A percentile compares a stretch with the other conserved stretches of the same genome.
phyloP scores from a whole-genome alignment of 768 basidiomycete genomes.

The Calocybe gangraenosa region DNA sequence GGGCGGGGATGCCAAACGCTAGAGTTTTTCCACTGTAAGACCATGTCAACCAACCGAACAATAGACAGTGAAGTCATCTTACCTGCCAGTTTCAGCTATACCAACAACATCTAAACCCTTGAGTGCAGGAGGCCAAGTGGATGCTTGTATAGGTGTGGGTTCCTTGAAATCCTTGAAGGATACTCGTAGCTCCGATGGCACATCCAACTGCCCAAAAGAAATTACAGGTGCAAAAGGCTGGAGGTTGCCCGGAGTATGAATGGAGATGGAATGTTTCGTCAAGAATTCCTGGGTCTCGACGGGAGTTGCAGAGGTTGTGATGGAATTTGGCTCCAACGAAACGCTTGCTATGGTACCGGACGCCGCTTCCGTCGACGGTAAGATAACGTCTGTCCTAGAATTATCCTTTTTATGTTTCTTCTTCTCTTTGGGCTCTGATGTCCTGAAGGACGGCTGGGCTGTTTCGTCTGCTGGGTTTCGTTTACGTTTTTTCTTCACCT shows the following conservation, averaged over 20 bases:
- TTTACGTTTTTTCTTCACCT: conserved; percentile 40
- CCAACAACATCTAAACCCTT: conserved; percentile 86
- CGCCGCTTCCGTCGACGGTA: too few relatives aligned
- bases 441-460: conserved; percentile 3
- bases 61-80: conserved; percentile 10
- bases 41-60: conserved; percentile 4
- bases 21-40: conserved; percentile 84
- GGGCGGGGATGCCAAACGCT: conserved; percentile 91
- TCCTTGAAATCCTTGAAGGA: conserved; percentile 73
- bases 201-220: conserved; percentile 66
- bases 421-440: conserved; percentile 34
- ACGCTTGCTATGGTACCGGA: too few relatives aligned
- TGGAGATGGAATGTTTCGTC: conserved; percentile 65
- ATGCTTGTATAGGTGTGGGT: conserved; percentile 95
- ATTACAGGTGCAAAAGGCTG: conserved; percentile 59
- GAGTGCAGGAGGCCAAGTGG: conserved; percentile 88
- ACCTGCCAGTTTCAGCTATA: conserved; percentile 95
- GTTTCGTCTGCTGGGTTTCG: conserved; percentile 26
- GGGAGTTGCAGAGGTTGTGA: conserved; percentile 18
- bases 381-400: conserved; percentile 14
- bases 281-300: conserved; percentile 62
- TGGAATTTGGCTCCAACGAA: too few relatives aligned
- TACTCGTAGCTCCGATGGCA: conserved; percentile 56
- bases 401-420: conserved; percentile 37
- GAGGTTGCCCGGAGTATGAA: conserved; percentile 49